Conservation (phyloP, 306 rosid species). For the Aeschynomene evenia region DNA sequence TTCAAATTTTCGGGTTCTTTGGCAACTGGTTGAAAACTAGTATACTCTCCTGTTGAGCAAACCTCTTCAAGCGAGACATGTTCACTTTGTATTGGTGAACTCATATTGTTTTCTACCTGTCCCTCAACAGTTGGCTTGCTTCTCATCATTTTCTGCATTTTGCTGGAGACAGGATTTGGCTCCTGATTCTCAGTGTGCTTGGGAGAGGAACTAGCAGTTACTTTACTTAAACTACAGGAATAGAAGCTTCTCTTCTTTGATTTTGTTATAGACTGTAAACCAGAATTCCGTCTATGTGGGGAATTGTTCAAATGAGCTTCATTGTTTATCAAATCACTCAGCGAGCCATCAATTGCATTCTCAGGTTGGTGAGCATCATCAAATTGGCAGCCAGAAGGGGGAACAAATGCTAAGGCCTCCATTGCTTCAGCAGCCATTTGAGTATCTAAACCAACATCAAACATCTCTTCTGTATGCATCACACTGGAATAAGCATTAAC, state of each 20-base stretch:
- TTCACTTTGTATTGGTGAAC: conserved; percentile 10
- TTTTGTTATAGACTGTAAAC: conserved; percentile 28
- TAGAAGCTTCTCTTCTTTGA: conserved; percentile 42
- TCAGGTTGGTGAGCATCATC: conserved; percentile 32
- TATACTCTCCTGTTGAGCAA: conserved; percentile 22
- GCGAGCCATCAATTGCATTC: conserved; percentile 24
- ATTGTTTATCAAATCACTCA: conserved; percentile 30
- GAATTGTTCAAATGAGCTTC: conserved; percentile 22
- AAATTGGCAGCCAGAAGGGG: conserved; percentile 18
- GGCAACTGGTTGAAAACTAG: conserved; percentile 18
- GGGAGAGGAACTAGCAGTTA: conserved; percentile 28
- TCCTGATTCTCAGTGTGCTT: conserved; percentile 31
- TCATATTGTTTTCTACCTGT: conserved; percentile 22
- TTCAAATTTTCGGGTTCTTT: conserved; percentile 22
- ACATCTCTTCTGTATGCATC: conserved; percentile 32
- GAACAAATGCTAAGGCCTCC: conserved; percentile 55
- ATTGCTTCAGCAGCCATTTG: conserved; percentile 86
- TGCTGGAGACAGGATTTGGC: conserved; percentile 30
- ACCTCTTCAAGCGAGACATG: conserved; percentile 26
- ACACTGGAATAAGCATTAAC: conserved; percentile 33
- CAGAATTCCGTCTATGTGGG: conserved; percentile 19
- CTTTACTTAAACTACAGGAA: conserved; percentile 37
- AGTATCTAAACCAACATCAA: conserved; percentile 63
- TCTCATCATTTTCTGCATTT: conserved; percentile 26
- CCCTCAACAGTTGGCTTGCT: conserved; percentile 33